Conservation (phyloP, 345 rosid genomes). For the Aethionema arabicum region DNA sequence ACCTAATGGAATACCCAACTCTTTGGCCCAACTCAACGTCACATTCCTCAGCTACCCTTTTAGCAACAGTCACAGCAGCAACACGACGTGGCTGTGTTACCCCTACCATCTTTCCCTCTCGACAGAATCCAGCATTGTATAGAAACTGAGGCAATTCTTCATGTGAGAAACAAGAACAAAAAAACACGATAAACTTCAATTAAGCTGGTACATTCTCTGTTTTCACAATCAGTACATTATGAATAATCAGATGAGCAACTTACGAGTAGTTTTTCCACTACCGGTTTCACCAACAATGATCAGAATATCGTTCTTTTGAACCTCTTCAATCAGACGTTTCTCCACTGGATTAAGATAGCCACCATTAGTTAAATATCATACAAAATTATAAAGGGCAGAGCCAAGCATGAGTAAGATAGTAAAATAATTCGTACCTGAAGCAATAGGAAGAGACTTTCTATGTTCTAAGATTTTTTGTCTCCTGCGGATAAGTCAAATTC, state of each 20-base stretch:
- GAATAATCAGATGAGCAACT: conserved; percentile 24
- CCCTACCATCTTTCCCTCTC: conserved; percentile 68
- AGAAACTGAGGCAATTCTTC: conserved; percentile 91
- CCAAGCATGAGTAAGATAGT: background rate
- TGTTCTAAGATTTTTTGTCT: conserved; percentile 54
- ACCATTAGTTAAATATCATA: conserved; percentile 7
- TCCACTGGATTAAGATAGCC: conserved; percentile 47
- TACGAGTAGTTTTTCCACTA: conserved; percentile 96
- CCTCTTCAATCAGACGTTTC: conserved; percentile 73
- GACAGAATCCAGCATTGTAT: conserved; percentile 68
- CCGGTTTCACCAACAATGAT: conserved; percentile 98
- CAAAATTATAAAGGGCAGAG: background rate
- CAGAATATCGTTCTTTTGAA: conserved; percentile 52
- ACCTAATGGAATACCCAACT: conserved; percentile 87
- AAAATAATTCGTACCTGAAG: conserved; percentile 52
- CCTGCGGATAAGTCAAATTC: conserved; percentile 35
- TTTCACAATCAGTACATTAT: background rate
- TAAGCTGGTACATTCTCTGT: background rate
- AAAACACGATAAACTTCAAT: background rate
- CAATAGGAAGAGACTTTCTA: conserved; percentile 82
- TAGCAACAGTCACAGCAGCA: conserved; percentile 88
- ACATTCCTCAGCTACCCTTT: conserved; percentile 86
- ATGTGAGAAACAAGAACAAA: conserved; percentile 24
- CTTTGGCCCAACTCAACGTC: conserved; percentile 69
- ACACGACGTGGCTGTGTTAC: conserved; percentile 92